Evolutionary conservation across 2,329 filamentous ascomycete genomes (phyloP).

Genomic region (Scytalidium sp.): DNA sequence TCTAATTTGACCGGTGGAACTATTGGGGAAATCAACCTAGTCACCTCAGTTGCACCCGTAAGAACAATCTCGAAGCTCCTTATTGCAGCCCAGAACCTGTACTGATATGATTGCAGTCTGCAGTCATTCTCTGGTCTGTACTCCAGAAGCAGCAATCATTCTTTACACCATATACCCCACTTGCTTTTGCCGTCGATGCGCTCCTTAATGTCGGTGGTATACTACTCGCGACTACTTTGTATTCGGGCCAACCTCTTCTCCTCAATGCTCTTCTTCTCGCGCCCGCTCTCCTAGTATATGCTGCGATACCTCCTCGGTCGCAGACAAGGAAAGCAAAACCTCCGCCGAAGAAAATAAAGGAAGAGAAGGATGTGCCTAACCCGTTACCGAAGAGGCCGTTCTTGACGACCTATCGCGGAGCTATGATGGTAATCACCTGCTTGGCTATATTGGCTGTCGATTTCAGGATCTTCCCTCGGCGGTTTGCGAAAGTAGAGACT

Average conservation of each 20-base stretch:
- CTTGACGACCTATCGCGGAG: conserved; percentile 84
- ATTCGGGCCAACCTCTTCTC: conserved; percentile 70
- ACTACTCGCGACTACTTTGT: conserved; percentile 82
- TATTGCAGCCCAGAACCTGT: conserved; percentile 11
- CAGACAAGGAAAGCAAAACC: conserved; percentile 48
- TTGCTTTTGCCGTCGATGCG: conserved; percentile 76
- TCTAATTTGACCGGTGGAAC: conserved; percentile 83
- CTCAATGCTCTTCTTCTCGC: conserved; percentile 72
- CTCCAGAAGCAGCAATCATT: conserved; percentile 81
- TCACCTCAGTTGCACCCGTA: conserved; percentile 84
- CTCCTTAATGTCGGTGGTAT: conserved; percentile 80
- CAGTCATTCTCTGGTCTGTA: conserved; percentile 82
- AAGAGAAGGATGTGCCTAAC: conserved; percentile 32
- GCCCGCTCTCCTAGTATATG: conserved; percentile 61
- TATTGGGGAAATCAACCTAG: conserved; percentile 80
- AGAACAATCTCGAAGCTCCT: conserved; percentile 24
- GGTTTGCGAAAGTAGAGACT: conserved; percentile 98
- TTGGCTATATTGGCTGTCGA: conserved; percentile 95
- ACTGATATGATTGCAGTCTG: conserved; percentile 52
- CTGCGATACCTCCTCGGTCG: conserved; percentile 38
- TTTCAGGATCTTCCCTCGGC: conserved; percentile 86
- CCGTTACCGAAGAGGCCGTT: conserved; percentile 82
- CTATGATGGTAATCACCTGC: conserved; percentile 89
- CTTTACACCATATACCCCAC: conserved; percentile 70
- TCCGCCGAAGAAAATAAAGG: conserved; percentile 37